Evolutionary conservation across 148 eudicot genomes (phyloP).

Genomic region (Camellia granthamiana): DNA sequence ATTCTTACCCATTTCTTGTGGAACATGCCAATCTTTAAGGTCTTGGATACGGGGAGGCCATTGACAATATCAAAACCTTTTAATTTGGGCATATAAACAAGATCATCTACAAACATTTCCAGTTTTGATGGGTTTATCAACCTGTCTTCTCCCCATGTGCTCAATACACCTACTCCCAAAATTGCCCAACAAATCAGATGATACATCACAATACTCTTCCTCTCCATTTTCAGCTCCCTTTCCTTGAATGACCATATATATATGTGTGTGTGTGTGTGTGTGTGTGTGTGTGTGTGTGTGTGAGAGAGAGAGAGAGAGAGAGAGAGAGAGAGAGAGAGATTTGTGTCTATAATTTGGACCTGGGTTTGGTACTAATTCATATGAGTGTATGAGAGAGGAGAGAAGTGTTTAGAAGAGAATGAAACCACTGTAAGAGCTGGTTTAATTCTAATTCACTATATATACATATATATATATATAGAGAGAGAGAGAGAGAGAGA

Average conservation of each 20-base stretch:
- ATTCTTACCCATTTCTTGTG: slow-evolving; percentile 55
- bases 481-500: no score
- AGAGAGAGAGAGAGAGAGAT: no score
- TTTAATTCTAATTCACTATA: no score
- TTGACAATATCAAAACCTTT: slow-evolving; percentile 36
- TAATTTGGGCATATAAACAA: slow-evolving; percentile 57
- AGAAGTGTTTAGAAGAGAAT: no score
- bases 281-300: no score
- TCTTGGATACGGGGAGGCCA: slow-evolving; percentile 30
- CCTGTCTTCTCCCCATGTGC: slow-evolving; percentile 21
- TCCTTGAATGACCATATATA: no score
- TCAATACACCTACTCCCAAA: neutral
- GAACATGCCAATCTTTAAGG: slow-evolving; percentile 62
- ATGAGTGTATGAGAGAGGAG: no score
- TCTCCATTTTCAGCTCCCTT: neutral
- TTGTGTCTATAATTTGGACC: no score
- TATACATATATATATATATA: no score
- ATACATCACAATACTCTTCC: neutral
- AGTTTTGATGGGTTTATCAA: slow-evolving; percentile 29
- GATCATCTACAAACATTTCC: slow-evolving; percentile 66
- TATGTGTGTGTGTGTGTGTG: rapidly evolving
- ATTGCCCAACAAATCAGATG: slow-evolving; percentile 10
- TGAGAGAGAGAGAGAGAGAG: no score
- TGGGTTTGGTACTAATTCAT: no score
- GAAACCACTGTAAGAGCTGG: no score